These are phyloP conservation scores for Lasiodiplodia hormozganensis DNA, from an alignment of 2,329 filamentous ascomycete species.

Conservation along the genomic window DNA sequence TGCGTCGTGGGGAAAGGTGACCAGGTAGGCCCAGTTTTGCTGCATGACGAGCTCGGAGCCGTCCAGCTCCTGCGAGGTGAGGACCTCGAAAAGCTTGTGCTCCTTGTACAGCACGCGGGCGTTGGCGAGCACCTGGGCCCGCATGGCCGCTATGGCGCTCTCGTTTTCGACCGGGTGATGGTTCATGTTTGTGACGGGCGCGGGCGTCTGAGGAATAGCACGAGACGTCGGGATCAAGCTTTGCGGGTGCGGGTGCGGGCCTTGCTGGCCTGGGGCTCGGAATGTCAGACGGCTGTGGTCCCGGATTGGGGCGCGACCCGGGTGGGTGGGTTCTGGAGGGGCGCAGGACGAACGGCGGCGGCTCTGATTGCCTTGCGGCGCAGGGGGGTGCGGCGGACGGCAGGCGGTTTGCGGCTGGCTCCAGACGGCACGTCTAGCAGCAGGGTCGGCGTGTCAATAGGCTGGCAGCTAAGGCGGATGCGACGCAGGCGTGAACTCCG, in stretches of 20 bases:
- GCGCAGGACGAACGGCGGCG: conserved; percentile 2
- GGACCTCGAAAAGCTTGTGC: conserved; percentile 28
- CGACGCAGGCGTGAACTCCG: conserved; percentile 3
- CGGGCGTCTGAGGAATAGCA: not conserved
- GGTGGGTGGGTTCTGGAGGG: conserved; percentile 9
- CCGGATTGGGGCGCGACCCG: conserved; percentile 21
- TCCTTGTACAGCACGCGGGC: conserved; percentile 26
- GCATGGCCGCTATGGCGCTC: conserved; percentile 13
- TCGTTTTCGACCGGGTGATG: conserved; percentile 11
- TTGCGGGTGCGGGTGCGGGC: conserved; percentile 3
- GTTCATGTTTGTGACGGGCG: not conserved
- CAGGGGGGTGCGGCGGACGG: not conserved
- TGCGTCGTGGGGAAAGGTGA: conserved; percentile 20
- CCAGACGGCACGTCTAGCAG: not conserved
- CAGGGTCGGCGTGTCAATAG: conserved; percentile 15
- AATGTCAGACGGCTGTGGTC: conserved; percentile 15
- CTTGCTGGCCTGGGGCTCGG: conserved; percentile 17
- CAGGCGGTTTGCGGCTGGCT: not conserved
- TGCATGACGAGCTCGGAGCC: conserved; percentile 29
- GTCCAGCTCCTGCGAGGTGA: conserved; percentile 28
- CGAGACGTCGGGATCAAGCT: conserved; percentile 1
- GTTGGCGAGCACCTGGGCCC: conserved; percentile 27
- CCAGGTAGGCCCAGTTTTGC: conserved; percentile 27
- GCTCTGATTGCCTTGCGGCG: conserved; percentile 19
- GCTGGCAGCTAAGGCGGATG: conserved; percentile 19